phyloP scores from a whole-genome alignment of 2,329 filamentous ascomycete species.

The Diaporthe vaccinii region DNA sequence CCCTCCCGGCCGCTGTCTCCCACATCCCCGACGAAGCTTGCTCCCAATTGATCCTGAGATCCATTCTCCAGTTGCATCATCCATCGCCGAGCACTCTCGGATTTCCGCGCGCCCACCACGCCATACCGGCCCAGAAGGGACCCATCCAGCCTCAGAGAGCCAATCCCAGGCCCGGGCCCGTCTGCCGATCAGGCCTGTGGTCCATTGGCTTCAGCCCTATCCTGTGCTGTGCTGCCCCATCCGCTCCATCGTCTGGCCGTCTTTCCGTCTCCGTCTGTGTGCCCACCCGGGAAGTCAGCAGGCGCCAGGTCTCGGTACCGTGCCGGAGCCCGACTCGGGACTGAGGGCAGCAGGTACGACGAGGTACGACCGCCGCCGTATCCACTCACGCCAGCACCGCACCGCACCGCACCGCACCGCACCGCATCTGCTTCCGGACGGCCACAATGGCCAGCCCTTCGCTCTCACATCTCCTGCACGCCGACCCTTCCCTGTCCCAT shows the following conservation, averaged over 20 bases:
- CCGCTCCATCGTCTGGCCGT: background rate
- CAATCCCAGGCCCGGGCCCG: conserved; percentile 35
- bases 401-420: background rate
- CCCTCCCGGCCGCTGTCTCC: conserved; percentile 28
- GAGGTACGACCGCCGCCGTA: background rate
- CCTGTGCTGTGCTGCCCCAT: background rate
- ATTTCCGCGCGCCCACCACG: conserved; percentile 10
- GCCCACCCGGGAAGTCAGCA: conserved; percentile 2
- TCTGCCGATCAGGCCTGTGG: conserved; percentile 34
- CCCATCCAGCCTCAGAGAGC: conserved; percentile 1
- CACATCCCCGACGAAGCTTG: conserved; percentile 28
- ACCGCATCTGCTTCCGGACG: background rate
- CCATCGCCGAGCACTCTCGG: background rate
- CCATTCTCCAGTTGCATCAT: conserved; percentile 31
- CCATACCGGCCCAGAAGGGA: conserved; percentile 7
- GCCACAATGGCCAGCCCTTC: conserved; percentile 41
- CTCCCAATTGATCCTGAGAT: conserved; percentile 18
- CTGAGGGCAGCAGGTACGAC: conserved; percentile 21
- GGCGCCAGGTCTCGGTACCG: conserved; percentile 24
- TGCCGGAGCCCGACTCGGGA: conserved; percentile 13
- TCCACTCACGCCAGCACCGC: background rate
- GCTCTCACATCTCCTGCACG: conserved; percentile 43
- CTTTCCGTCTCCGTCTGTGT: background rate
- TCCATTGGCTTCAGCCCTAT: conserved; percentile 33
- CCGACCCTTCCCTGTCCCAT: conserved; percentile 19